Evolutionary conservation across 305 asterid species (phyloP), one percentile per base, ranked within the genome.

Genomic region (Caryopteris hybrid): DNA sequence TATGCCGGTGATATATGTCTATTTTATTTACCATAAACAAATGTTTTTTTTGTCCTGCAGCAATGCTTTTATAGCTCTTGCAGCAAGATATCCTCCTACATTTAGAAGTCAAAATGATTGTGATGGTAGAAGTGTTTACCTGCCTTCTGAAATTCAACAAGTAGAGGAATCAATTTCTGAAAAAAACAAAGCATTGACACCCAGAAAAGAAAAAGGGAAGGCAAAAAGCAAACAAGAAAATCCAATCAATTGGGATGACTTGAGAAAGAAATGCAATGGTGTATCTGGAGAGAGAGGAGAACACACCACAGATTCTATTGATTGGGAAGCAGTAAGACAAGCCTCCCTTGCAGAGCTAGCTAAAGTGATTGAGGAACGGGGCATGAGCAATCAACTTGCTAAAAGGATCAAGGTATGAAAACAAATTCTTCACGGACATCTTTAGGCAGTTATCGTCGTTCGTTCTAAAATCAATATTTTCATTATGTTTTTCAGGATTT

Each of bases 261-360:
- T 81, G 66, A 81, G 87, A 69, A 66, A 22, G 68, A 66, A 25
- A 27, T 66, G 4, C 31, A 25, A 71, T 47, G 39, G 59, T 20
- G 36, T n/a, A n/a, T 17, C 75, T 17, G 70, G 60, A 58, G 61
- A 64, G 5, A 20, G 76, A 67, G n/a, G 22, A 3, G 11, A 64
- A 2, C 6, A 11, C 12, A 39, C 43, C 16, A 38, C 6, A 7
- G 95, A 87, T 72, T 68, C 84, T 17, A 72, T 81, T 39, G 63
- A 90, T 23, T 88, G 90, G 92, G 85, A 80, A 31, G 88, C 83
- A 1, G 79, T 88, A 14, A 74, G 85, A 61, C 48, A 54, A 39
- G 85, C 92, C 5, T 13, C 83, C 0, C 55, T 55, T 22, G 8
- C 3, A 5, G 81, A 76, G 31, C 12, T 90, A 17, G 74, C 86